Conservation (phyloP, 495 filamentous ascomycete genomes). For the Penicillium angulare region DNA sequence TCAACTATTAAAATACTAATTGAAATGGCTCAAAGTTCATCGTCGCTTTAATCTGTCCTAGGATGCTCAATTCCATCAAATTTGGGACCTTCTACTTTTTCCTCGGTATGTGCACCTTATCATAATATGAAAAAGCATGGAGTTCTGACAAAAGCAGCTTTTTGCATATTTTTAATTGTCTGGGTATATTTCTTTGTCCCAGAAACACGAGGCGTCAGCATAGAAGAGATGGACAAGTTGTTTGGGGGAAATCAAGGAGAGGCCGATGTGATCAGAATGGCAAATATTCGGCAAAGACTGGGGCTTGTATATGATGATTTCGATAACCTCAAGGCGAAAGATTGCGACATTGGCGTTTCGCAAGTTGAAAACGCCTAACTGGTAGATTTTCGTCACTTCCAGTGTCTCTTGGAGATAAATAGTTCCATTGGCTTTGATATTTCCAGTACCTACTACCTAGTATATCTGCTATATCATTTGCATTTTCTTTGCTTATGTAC, state of each 20-base stretch:
- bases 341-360: not conserved
- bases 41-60: slow-evolving; percentile 37
- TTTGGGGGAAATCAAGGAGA: slow-evolving; percentile 9
- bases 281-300: not conserved
- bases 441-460: no score
- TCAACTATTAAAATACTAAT: not conserved
- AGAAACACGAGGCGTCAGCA: slow-evolving; percentile 6
- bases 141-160: not conserved
- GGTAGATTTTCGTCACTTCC: not conserved
- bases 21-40: slow-evolving; percentile 42
- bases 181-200: slow-evolving; percentile 52
- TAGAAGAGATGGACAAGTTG: slow-evolving; percentile 13
- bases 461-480: no score
- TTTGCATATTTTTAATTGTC: slow-evolving; percentile 29
- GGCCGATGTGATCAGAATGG: not conserved
- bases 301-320: not conserved
- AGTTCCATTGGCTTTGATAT: no score
- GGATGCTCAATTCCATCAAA: slow-evolving; percentile 24
- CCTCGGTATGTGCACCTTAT: not conserved
- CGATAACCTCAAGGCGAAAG: not conserved
- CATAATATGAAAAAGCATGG: not conserved
- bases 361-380: not conserved
- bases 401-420: no score
- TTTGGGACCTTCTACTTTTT: slow-evolving; percentile 23
- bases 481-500: no score